Percentiles rank a stretch among this genome's conserved stretches.
These are phyloP conservation scores for Tuctoria greenei DNA, from an alignment of 176 grass and related monocot species.

Conservation along the genomic window DNA sequence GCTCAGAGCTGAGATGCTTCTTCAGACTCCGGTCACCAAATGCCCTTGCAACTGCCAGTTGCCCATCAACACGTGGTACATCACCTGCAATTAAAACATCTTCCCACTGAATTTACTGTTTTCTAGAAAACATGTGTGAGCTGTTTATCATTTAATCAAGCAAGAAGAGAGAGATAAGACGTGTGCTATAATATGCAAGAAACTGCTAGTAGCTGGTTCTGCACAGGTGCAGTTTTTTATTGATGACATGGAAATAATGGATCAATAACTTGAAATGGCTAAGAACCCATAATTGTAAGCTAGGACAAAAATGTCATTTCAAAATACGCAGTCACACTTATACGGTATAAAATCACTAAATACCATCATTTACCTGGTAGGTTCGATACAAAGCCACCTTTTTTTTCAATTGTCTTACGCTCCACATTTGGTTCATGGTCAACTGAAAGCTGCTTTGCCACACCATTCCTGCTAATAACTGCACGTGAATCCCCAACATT, in stretches of 20 bases:
- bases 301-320: constrained; percentile 1
- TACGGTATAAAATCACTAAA: not conserved
- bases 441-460: constrained; percentile 74
- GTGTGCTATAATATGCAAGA: not conserved
- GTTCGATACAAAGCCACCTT: constrained; percentile 93
- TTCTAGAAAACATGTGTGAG: not conserved
- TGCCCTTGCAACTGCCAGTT: constrained; percentile 91
- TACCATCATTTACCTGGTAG: constrained; percentile 61
- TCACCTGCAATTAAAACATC: constrained; percentile 64
- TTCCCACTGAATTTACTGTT: not conserved
- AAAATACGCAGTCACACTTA: constrained; percentile 1
- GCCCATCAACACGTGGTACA: constrained; percentile 91
- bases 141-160: not conserved
- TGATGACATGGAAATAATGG: not conserved
- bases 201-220: constrained; percentile 5
- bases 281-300: not conserved
- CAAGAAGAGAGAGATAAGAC: not conserved
- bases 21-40: constrained; percentile 95
- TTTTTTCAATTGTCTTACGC: constrained; percentile 59
- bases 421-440: constrained; percentile 89
- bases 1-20: constrained; percentile 88
- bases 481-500: constrained; percentile 97
- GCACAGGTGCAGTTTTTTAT: not conserved
- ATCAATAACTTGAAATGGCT: not conserved
- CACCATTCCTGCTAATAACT: constrained; percentile 75